Evolutionary conservation across 495 filamentous ascomycete genomes (phyloP), one percentile per base, ranked within the genome.

Genomic region (Lasiosphaeria hispida): DNA sequence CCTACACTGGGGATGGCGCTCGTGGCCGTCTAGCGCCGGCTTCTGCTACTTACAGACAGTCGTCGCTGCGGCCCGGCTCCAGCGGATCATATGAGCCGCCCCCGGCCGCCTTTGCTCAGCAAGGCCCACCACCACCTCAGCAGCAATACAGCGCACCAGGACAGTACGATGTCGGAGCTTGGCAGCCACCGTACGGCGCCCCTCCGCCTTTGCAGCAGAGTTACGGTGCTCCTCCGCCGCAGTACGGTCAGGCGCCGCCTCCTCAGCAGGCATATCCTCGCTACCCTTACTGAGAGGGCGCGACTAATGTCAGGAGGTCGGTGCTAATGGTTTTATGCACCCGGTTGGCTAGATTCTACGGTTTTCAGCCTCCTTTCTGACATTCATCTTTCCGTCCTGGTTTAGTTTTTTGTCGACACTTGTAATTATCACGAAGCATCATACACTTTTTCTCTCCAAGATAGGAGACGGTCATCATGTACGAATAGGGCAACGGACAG

Each of bases 51-150:
- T 79, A 80, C 52, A 66, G 76, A 18, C 76, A 78, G 48, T 72
- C 72, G 0, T 75, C 75, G 10, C 64, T 77, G n/a, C 69, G 75
- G 11, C 74, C 75, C 9, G 72, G 70, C 8, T 76, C 72, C 0
- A 72, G 69, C 19, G 73, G 74, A 39, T 73, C 73, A n/a, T 78
- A 77, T 48, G 76, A 77, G 54, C 73, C 74, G 2, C 74, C 74
- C 13, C 71, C 75, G 6, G 69, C 72, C 2, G 62, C 66, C 0
- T 76, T 72, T 55, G 50, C 57, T 10, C 66, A 67, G 51, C 62
- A 64, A 15, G 62, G 59, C 7, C 39, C 23, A 10, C 58, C 51
- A 0, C 67, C 62, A 1, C 53, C 58, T 10, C 64, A 58, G 42
- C 56, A 58, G 38, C 53, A 53, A 34, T 66, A 58, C 18, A 38